Evolutionary conservation across 2,329 filamentous ascomycete species (phyloP), one percentile per base, ranked within the genome.

Genomic region (Talaromyces amestolkiae): DNA sequence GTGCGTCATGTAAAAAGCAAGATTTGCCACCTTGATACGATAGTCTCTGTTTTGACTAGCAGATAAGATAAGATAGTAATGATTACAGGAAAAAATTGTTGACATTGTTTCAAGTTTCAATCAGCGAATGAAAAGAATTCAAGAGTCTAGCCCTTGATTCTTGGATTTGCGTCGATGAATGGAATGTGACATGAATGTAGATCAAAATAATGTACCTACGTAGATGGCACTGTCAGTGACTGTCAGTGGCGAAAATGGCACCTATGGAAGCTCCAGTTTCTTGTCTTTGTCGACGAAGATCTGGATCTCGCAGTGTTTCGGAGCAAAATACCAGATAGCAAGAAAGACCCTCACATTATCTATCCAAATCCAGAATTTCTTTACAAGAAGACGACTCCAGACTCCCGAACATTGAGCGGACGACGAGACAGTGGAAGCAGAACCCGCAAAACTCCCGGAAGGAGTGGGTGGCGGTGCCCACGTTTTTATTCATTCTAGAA

Each of bases 1-100:
- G 37, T 33, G 56, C 39, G 56, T 45, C 56, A 59, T 59, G 56
- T 45, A 43, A 45, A 24, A 43, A 37, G 35, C 56, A 33, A 45
- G 35, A 59, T 59, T 59, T 39, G 56, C 62, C 53, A 61, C 45
- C 31, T 56, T 6, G n/a, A 56, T 56, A 22, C 53, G 33, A 39
- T 37, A 37, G 15, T n/a, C 47, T 35, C 41, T 45, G 15, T 58
- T 51, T 49, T 31, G 33, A 31, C n/a, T 19, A 59, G 56, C 24
- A 58, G 56, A 31, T 41, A 43, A 43, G 56, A 59, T 43, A 45
- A 31, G 56, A 31, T 59, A 41, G 39, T 22, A 31, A 45, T 9
- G 39, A 27, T 43, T 41, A 15, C 17, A 19, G 4, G 13, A 59
- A 45, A 7, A 31, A n/a, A 58, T 35, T 43, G 56, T 27, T 45